Conservation (phyloP, 2,329 filamentous ascomycete species). For the Samsoniella hepiali region DNA sequence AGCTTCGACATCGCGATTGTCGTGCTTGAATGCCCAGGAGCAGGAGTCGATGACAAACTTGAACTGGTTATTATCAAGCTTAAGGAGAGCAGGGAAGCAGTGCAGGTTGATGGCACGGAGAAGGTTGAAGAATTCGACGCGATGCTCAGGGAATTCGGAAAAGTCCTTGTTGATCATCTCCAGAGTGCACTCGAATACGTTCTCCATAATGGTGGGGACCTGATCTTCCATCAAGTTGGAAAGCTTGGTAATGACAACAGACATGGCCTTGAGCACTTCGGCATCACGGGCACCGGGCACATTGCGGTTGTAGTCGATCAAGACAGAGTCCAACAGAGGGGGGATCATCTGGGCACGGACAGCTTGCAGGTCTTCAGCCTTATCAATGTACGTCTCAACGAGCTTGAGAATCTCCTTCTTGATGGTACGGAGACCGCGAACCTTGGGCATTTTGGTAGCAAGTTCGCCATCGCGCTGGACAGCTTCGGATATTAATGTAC, state of each 20-base stretch:
- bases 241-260: constrained; percentile 92
- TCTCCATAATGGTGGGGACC: constrained; percentile 95
- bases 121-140: constrained; percentile 99
- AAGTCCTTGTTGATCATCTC: constrained; percentile 99
- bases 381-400: constrained; percentile 96
- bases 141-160: constrained; percentile 96
- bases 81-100: constrained; percentile 91
- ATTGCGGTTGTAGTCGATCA: constrained; percentile 96
- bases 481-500: constrained; percentile 89
- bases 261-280: constrained; percentile 96
- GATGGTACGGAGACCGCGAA: constrained; percentile 91
- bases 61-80: constrained; percentile 94
- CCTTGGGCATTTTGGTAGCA: constrained; percentile 95
- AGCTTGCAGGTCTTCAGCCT: constrained; percentile 92
- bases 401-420: constrained; percentile 99
- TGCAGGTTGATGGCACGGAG: constrained; percentile 93
- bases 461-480: constrained; percentile 85
- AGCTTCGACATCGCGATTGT: constrained; percentile 95
- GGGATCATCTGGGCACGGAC: constrained; percentile 93
- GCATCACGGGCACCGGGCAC: constrained; percentile 93
- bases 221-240: constrained; percentile 99
- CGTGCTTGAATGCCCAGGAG: constrained; percentile 99
- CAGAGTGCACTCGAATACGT: constrained; percentile 95
- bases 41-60: constrained; percentile 99
- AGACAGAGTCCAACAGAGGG: constrained; percentile 87